Evolutionary conservation across 805 yeast genomes (phyloP).

Genomic region (Tetrapisispora arboricola): DNA sequence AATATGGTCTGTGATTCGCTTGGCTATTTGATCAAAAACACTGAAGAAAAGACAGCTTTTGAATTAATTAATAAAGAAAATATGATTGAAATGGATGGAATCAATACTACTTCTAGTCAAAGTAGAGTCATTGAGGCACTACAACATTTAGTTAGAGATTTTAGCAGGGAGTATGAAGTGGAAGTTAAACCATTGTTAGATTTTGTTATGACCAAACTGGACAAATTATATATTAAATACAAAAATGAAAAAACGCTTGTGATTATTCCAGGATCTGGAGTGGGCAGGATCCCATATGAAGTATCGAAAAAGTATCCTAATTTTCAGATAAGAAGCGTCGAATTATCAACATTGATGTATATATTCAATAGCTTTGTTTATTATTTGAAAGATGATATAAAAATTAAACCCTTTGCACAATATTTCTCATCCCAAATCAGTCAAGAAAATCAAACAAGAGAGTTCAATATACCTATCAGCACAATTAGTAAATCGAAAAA

Average conservation of each 20-base stretch:
- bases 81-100: not conserved
- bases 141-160: conserved; percentile 72
- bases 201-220: conserved; percentile 40
- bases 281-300: conserved; percentile 68
- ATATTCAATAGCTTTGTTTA: conserved; percentile 54
- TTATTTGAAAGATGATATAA: conserved; percentile 13
- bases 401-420: conserved; percentile 46
- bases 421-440: conserved; percentile 55
- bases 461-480: conserved; percentile 21
- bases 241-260: conserved; percentile 37
- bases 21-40: conserved; percentile 14
- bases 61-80: conserved; percentile 1
- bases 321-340: conserved; percentile 59
- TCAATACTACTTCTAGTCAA: conserved; percentile 14
- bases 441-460: conserved; percentile 41
- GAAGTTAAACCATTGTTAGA: conserved; percentile 46
- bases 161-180: conserved; percentile 41
- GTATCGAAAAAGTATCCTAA: conserved; percentile 32
- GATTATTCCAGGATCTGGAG: conserved; percentile 81
- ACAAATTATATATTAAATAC: conserved; percentile 12
- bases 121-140: conserved; percentile 55
- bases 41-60: too few relatives aligned
- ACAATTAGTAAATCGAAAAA: conserved; percentile 35
- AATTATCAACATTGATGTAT: conserved; percentile 68
- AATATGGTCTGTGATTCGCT: conserved; percentile 27